phyloP scores from a whole-genome alignment of 1,284 basidiomycete species.

The Inonotus hispidus region DNA sequence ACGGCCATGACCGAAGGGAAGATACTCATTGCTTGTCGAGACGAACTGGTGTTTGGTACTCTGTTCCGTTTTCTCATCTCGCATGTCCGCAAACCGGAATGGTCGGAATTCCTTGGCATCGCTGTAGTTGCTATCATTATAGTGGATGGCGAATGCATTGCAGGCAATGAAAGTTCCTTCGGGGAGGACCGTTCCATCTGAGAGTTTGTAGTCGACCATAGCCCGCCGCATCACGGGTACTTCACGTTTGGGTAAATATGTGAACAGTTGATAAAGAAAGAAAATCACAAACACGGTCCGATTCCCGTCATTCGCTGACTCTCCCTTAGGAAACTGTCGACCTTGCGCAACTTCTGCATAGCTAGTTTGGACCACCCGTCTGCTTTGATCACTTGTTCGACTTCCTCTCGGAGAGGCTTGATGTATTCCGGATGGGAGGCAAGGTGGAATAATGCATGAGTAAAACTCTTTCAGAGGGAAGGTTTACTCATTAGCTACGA shows the following conservation, averaged over 20 bases:
- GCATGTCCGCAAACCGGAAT: slow-evolving; percentile 35
- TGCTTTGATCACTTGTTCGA: slow-evolving; percentile 30
- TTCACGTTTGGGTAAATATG: slow-evolving; percentile 13
- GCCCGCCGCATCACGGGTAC: slow-evolving; percentile 30
- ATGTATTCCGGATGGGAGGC: slow-evolving; percentile 35
- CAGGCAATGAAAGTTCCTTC: slow-evolving; percentile 29
- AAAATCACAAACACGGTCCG: slow-evolving; percentile 23
- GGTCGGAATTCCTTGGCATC: slow-evolving; percentile 28
- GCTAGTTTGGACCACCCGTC: slow-evolving; percentile 43
- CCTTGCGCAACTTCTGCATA: slow-evolving; percentile 36
- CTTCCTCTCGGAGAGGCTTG: slow-evolving; percentile 38
- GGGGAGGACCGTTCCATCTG: slow-evolving; percentile 37
- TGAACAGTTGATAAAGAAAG: neutral
- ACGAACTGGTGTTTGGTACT: slow-evolving; percentile 23
- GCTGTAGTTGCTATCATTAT: slow-evolving; percentile 25
- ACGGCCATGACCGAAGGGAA: slow-evolving; percentile 28
- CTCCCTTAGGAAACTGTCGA: slow-evolving; percentile 47
- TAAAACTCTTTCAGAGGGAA: slow-evolving; percentile 27
- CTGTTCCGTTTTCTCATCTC: slow-evolving; percentile 23
- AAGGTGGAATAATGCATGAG: slow-evolving; percentile 33
- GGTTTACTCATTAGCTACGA: neutral
- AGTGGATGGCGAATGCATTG: slow-evolving; percentile 25
- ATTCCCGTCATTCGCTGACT: slow-evolving; percentile 32
- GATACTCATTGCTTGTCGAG: slow-evolving; percentile 23
- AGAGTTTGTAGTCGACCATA: slow-evolving; percentile 35